Conservation (phyloP, 1,284 basidiomycete genomes). For the Ustilago vetiveriae region DNA sequence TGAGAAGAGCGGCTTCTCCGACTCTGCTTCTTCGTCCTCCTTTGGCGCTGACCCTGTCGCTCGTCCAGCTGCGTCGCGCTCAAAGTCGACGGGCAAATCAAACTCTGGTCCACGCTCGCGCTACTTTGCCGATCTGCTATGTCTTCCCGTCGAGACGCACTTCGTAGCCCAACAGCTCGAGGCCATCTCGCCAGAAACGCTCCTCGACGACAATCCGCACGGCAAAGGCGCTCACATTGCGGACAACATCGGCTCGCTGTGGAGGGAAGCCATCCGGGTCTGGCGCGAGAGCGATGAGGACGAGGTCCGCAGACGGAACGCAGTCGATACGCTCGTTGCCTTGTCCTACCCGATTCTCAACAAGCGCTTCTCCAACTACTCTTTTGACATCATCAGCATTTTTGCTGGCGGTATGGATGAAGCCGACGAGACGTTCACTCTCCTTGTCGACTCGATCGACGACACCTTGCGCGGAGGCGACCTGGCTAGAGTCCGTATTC, state of each 20-base stretch:
- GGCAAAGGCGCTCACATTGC: constrained; percentile 47
- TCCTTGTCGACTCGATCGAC: constrained; percentile 56
- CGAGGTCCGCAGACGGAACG: constrained; percentile 52
- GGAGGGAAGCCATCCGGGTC: constrained; percentile 57
- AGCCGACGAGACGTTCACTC: constrained; percentile 60
- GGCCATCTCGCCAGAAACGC: constrained; percentile 31
- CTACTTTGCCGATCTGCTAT: constrained; percentile 59
- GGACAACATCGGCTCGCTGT: constrained; percentile 59
- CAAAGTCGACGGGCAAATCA: constrained; percentile 53
- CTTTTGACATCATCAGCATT: constrained; percentile 59
- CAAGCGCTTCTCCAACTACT: constrained; percentile 59
- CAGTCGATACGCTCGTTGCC: constrained; percentile 57
- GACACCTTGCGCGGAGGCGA: constrained; percentile 47
- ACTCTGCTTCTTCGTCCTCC: constrained; percentile 10
- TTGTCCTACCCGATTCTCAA: constrained; percentile 56
- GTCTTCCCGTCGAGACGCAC: constrained; percentile 54
- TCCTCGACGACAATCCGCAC: constrained; percentile 52
- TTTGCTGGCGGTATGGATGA: constrained; percentile 64
- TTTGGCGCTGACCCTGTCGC: constrained; percentile 9
- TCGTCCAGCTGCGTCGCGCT: constrained; percentile 18
- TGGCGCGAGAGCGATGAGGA: constrained; percentile 54
- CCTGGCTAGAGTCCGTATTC: constrained; percentile 31
- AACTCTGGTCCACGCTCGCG: constrained; percentile 56
- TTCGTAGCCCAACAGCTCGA: constrained; percentile 46
- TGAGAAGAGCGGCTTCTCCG: constrained; percentile 1